Evolutionary conservation across 208 protist genomes (phyloP), one percentile per base, ranked within the genome.

Genomic region (Trypanosoma boissoni): DNA sequence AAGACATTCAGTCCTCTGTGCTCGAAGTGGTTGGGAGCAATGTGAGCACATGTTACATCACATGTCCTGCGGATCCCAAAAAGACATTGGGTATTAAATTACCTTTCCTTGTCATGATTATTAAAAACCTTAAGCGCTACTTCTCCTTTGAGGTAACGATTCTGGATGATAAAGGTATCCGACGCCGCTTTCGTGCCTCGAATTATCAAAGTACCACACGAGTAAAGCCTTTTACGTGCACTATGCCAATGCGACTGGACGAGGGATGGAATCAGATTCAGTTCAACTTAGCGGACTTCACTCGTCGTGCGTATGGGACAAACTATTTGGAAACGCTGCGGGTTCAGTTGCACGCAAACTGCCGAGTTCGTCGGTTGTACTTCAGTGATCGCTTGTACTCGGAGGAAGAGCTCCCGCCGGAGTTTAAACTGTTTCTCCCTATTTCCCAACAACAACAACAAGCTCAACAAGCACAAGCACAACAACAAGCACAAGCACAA

Each of bases 251-350:
- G 96, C 83, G 97, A 8, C 83, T 99, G 0, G 98, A 99, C 56
- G 97, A 98, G 73, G 98, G 98, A 6, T 99, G 98, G 98, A 99
- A 99, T 58, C 98, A 99, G 64, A 99, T 99, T 57, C 97, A 99
- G 80, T 99, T 99, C 76, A 99, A 99, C 81, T 84, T 99, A 16
- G 88, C 88, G n/a, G 98, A 99, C 71, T 99, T 99, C 71, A 99
- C 98, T 12, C 85, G 96, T 6, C 86, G 92, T 34, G 98, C 98
- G n/a, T 99, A 99, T 74, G 97, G 98, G 49, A 99, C 98, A 3
- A 99, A 99, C 69, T 99, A 99, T 78, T 82, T 99, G 44, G 99
- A 99, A 74, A 99, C 98, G 16, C 85, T 98, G 18, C 81, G 97
- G 12, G 96, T 99, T 28, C 93, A 97, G 71, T 91, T 99, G 44